Conservation (phyloP, 345 rosid genomes). For the Turnera subulata region DNA sequence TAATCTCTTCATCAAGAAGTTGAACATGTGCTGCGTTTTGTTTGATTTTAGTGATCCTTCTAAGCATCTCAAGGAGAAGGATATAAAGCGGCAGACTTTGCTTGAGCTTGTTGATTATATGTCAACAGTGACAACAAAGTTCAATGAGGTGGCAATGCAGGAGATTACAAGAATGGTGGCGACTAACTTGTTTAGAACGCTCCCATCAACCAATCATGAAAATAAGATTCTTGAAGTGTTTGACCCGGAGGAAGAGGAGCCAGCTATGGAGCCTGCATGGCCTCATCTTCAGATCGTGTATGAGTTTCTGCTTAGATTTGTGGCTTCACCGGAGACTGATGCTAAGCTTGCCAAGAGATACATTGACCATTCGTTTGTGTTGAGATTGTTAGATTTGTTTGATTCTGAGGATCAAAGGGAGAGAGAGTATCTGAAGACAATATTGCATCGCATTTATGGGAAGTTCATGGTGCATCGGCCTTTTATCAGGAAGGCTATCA, state of each 20-base stretch:
- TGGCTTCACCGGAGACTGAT: constrained; percentile 26
- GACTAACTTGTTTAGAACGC: constrained; percentile 25
- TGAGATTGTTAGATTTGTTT: constrained; percentile 44
- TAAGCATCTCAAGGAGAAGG: constrained; percentile 70
- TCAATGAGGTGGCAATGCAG: constrained; percentile 26
- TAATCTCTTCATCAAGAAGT: constrained; percentile 56
- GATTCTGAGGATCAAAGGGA: constrained; percentile 65
- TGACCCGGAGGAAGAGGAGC: constrained; percentile 27
- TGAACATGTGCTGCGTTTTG: constrained; percentile 57
- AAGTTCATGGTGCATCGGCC: constrained; percentile 60
- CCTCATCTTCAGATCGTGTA: constrained; percentile 31
- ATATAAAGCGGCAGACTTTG: constrained; percentile 67
- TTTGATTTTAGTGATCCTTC: constrained; percentile 64
- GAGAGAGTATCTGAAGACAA: constrained; percentile 62
- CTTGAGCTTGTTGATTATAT: constrained; percentile 74
- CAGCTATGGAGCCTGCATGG: constrained; percentile 28
- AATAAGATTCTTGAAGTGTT: constrained; percentile 15
- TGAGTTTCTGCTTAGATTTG: constrained; percentile 25
- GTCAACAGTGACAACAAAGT: constrained; percentile 34
- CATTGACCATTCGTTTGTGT: constrained; percentile 51
- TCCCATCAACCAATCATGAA: constrained; percentile 19
- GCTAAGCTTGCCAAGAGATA: constrained; percentile 44
- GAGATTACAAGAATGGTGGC: constrained; percentile 27
- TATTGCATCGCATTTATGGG: constrained; percentile 57
- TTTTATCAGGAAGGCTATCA: constrained; percentile 43